Base-by-base conservation (phyloP, 2,329 filamentous ascomycete species). In the Talaromyces sp. region DNA sequence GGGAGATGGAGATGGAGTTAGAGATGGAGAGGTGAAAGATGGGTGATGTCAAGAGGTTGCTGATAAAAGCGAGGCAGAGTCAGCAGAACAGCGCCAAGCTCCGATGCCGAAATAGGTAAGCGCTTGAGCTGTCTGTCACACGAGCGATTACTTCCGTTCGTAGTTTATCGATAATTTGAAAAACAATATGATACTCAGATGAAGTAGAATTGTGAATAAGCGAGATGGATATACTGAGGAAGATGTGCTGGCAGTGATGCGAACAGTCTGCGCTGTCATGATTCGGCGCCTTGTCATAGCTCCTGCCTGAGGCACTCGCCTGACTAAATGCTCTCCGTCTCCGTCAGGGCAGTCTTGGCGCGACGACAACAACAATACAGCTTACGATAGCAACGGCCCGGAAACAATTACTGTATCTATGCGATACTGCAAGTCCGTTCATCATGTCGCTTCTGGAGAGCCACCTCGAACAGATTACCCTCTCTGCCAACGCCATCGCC, bases 401-500 rank as follows among this genome's bases (percentile, higher is more conserved):
- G 33, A 56, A 45, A 33, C 16, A 35, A 45, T 22, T 27, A 62
- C n/a, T 24, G 1, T 8, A 14, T 9, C 27, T 47, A 37, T 27
- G 31, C n/a, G 4, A n/a, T 4, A 19, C 13, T 33, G 27, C 16
- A 14, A 14, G 5, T 56, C 1, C n/a, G 22, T 24, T 56, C 50
- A 79, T 66, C 67, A 92, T 92, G 90, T 86, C 89, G 31, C 82
- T 91, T 27, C 82, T 93, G 31, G 82, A 84, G 8, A 86, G 83
- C 45, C 90, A 93, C 74, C 83, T 93, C 31, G 90, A 92, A 80
- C 90, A 93, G 76, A 93, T 93, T 65, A 81, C 85, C 60, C 84
- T 89, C 70, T 92, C 88, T n/a, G 90, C 90, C 68, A 86, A 88
- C 76, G 88, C 89, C 65, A 93, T 93, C 69, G 85, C 89, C 67